Base-by-base conservation (phyloP, 1,284 basidiomycete species). In the Tranzscheliella williamsii region DNA sequence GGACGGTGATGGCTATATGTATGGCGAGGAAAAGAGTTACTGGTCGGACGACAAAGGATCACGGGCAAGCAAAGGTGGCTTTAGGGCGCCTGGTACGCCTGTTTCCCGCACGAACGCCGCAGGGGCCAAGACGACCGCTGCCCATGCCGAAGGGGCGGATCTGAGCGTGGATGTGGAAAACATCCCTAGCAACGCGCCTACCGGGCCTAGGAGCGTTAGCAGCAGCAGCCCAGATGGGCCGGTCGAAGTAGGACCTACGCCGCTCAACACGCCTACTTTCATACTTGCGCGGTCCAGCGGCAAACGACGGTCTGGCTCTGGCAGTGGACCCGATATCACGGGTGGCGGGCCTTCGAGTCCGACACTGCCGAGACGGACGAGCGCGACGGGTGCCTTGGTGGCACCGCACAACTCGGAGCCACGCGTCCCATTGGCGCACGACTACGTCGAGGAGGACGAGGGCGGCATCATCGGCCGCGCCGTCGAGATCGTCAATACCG, bases 401-500 rank as follows among this genome's bases (percentile, higher is more conserved):
- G 71, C 70, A 9, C 73, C 75, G 16, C 56, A 68, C 42, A 56
- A 63, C 26, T 49, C 64, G 29, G 60, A 63, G 20, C 69, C 71
- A n/a, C 53, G 64, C 11, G 70, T 77, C 17, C 72, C 72, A 4
- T 47, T 77, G 4, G 63, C 73, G 5, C 66, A 73, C 40, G 75
- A 77, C 37, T 73, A 75, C 20, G 74, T 75, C 12, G 74, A 76
- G 31, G 75, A 75, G 38, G 65, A 75, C 37, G 71, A 77, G 27
- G 75, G 75, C 27, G 68, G 68, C 13, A 67, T 77, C 40, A 65
- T 75, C 3, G 70, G 72, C 4, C 44, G 73, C 11, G 74, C 71
- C 8, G 71, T 76, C 16, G 75, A 76, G 46, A 73, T 76, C 31
- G 60, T 77, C 33, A 77, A 77, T 30, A 76, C 74, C 17, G 75